phyloP scores from a whole-genome alignment of 495 filamentous ascomycete species.

The Cudoniella acicularis region DNA sequence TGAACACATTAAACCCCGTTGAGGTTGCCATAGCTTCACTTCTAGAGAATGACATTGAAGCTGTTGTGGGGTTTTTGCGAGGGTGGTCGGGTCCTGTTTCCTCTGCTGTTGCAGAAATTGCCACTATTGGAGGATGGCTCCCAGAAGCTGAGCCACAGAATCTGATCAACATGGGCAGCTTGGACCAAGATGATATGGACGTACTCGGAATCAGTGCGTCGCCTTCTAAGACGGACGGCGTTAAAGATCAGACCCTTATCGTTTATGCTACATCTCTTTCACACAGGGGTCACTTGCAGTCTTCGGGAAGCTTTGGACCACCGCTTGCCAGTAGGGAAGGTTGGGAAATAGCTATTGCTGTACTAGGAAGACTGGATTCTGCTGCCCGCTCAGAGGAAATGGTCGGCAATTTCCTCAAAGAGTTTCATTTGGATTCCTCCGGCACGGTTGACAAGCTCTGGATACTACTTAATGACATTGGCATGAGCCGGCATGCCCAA shows the following conservation, averaged over 20 bases:
- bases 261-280: constrained; percentile 63
- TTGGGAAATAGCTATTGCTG: constrained; percentile 81
- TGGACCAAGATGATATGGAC: constrained; percentile 54
- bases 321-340: constrained; percentile 53
- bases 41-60: constrained; percentile 72
- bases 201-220: constrained; percentile 46
- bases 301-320: constrained; percentile 25
- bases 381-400: constrained; percentile 57
- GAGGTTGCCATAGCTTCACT: constrained; percentile 77
- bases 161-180: constrained; percentile 37
- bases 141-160: constrained; percentile 43
- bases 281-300: constrained; percentile 35
- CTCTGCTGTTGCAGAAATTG: constrained; percentile 74
- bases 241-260: constrained; percentile 69
- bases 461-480: constrained; percentile 62
- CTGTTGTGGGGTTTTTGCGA: constrained; percentile 66
- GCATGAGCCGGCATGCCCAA: constrained; percentile 65
- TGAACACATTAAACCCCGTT: constrained; percentile 66
- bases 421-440: constrained; percentile 59
- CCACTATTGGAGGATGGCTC: constrained; percentile 72
- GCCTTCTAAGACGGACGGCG: constrained; percentile 41
- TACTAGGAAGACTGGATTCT: constrained; percentile 72
- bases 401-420: constrained; percentile 60
- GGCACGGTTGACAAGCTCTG: constrained; percentile 73
- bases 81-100: constrained; percentile 75